A percentile compares a stretch with the other conserved stretches of the same genome.
Conservation (phyloP, 208 protist species). For the Acanthamoeba castellanii region DNA sequence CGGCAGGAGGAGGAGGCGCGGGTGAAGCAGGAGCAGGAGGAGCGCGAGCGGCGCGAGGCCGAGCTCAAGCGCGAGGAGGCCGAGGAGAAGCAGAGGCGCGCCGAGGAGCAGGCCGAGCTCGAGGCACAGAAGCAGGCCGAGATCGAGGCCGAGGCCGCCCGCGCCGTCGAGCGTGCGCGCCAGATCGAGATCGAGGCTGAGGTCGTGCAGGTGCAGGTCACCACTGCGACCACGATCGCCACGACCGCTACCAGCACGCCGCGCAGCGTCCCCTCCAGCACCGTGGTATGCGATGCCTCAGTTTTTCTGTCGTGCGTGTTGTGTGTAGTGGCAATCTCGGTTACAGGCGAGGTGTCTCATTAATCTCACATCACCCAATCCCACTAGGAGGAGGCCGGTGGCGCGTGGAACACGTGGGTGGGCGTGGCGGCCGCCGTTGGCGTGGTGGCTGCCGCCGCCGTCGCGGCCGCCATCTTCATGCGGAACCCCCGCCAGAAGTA, state of each 20-base stretch:
- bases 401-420: not conserved
- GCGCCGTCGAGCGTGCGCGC: not conserved
- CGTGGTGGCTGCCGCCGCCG: not conserved
- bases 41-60: not conserved
- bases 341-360: not conserved
- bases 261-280: not conserved
- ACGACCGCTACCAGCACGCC: not conserved
- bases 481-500: not conserved
- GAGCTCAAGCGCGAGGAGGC: not conserved
- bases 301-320: not conserved
- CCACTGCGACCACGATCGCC: too few species aligned
- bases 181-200: not conserved
- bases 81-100: not conserved
- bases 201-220: too few species aligned
- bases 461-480: conserved; percentile 1
- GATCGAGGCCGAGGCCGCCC: not conserved
- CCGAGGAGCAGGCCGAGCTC: not conserved
- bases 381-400: not conserved
- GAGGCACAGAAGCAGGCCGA: not conserved
- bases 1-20: not conserved
- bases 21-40: too few species aligned
- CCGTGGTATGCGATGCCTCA: too few species aligned
- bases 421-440: not conserved
- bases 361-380: too few species aligned
- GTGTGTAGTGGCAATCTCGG: not conserved